Evolutionary conservation across 116 monocot genomes (phyloP), one percentile per base, ranked within the genome.

Genomic region (Thalassia testudinum): DNA sequence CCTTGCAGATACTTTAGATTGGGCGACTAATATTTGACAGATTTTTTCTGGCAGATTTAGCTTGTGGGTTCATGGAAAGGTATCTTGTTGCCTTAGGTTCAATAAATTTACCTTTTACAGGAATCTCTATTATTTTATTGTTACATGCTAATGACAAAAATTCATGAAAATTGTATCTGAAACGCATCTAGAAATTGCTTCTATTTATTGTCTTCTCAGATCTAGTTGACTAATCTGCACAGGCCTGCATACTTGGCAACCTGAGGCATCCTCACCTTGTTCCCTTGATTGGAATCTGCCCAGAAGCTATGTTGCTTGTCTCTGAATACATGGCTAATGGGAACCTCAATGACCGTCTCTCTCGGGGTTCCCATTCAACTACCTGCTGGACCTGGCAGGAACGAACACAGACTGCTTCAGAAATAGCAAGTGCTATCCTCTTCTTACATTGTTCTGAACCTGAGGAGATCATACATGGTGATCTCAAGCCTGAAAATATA

Each of bases 271-370:
- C 90, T 26, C 68, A 90, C 73, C 58, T 90, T 21, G 68, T 90
- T 24, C 62, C 61, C 24, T 44, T 85, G 27, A 45, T 80, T 29
- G 90, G 85, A 44, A 59, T 66, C 11, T 84, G 90, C 64, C 61
- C 75, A n/a, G 81, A 81, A 71, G 74, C 75, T 38, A 62, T 75
- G 48, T 73, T 69, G 21, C 68, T 84, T 54, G 70, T 90, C 28
- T 90, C 65, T 21, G 90, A 90, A 30, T 81, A 81, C 26, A 30
- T 84, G 52, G 75, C 90, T 24, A 85, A 85, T 57, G 90, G 85
- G 29, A 78, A 47, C 34, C 85, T 90, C 50, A 73, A 75, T 24
- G 70, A 80, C 24, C 60, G 30, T 5, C 72, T 90, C 43, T 66
- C 61, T 54, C 29, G 60, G 43, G 62, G 43, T 54, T 49, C 56